Conservation (phyloP, 768 basidiomycete species). For the Russula compacta region DNA sequence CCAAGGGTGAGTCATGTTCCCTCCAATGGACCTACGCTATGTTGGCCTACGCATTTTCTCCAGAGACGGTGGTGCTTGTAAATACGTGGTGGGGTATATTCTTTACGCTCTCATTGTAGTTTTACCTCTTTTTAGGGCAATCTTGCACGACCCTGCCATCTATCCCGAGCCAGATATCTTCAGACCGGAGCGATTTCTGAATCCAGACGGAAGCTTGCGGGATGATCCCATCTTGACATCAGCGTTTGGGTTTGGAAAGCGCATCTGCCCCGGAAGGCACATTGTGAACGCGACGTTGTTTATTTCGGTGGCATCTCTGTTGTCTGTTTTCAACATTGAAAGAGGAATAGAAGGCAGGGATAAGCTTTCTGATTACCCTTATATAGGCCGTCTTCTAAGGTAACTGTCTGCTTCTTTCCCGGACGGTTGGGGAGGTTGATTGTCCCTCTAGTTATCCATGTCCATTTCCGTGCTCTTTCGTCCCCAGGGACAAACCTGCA, state of each 20-base stretch:
- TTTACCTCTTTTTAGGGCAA: background rate
- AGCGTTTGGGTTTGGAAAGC: background rate
- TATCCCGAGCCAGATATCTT: background rate
- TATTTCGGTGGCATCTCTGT: background rate
- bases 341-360: background rate
- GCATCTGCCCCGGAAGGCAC: background rate
- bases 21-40: too few species aligned
- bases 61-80: background rate
- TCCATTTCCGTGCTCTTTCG: background rate
- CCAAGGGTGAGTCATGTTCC: background rate
- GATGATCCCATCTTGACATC: background rate
- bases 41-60: background rate
- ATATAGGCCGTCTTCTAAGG: background rate
- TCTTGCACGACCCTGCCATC: background rate
- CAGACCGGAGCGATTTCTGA: background rate
- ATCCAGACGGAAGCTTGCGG: background rate
- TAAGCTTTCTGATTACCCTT: background rate
- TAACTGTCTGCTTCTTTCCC: background rate
- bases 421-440: background rate
- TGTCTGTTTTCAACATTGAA: background rate
- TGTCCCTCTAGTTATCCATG: background rate
- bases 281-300: background rate
- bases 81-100: background rate
- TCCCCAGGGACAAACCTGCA: background rate
- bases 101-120: background rate